Percentiles rank a stretch among this genome's conserved stretches.
phyloP scores from a whole-genome alignment of 768 basidiomycete species.

The Macrolepiota albuminosa region DNA sequence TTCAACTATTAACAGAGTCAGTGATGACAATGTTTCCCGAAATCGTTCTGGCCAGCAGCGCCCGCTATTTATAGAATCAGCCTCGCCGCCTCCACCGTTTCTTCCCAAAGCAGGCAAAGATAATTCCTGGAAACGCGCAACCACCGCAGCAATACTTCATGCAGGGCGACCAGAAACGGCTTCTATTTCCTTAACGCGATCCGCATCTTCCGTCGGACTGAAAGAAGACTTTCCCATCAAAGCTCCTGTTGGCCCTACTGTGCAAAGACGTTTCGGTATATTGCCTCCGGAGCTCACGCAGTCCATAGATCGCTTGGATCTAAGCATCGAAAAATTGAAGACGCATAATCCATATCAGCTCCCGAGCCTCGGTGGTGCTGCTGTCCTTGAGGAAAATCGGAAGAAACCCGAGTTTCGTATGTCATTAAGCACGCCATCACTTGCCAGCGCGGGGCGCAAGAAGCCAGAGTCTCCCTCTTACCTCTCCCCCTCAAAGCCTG shows the following conservation, averaged over 20 bases:
- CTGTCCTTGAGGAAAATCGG: neutral
- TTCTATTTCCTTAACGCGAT: neutral
- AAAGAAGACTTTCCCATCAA: neutral
- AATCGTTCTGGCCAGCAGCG: neutral
- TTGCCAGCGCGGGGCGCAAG: conserved; percentile 16
- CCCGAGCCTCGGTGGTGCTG: conserved; percentile 4
- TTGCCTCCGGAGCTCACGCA: conserved; percentile 18
- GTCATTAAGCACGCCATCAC: conserved; percentile 11
- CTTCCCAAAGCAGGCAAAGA: neutral
- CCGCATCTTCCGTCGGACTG: neutral
- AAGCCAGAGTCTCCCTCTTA: conserved; percentile 11
- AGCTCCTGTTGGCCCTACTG: neutral
- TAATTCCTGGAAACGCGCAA: conserved; percentile 8
- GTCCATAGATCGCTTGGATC: conserved; percentile 27
- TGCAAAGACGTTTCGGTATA: conserved; percentile 1
- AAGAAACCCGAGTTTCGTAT: conserved; percentile 4
- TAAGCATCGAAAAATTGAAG: conserved; percentile 28
- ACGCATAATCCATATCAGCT: conserved; percentile 23
- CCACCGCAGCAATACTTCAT: conserved; percentile 3
- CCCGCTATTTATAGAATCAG: neutral
- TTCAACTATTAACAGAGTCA: neutral
- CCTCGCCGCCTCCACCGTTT: neutral
- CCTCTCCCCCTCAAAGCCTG: conserved; percentile 1
- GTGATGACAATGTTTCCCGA: neutral
- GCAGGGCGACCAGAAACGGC: neutral